Base-by-base conservation (phyloP, 2,329 filamentous ascomycete genomes). In the Hypoxylon sp. region DNA sequence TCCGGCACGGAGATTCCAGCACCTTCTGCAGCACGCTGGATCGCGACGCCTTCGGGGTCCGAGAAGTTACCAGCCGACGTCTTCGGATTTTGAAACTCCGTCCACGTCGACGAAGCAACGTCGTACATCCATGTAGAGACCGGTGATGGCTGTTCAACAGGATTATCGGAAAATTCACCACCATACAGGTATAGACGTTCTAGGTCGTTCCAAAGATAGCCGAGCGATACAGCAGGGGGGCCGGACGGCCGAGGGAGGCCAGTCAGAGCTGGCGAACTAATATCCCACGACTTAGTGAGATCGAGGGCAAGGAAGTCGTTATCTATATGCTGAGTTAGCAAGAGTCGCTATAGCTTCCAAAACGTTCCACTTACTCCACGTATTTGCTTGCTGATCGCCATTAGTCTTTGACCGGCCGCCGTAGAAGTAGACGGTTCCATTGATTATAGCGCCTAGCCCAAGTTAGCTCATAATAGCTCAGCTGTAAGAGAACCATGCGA, bases 361-460 rank as follows among this genome's bases (percentile, higher is more conserved):
- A 37, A 25, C 57, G 20, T 66, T 73, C 56, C 62, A 75, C 86
- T 74, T 84, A 91, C 89, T 93, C 92, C 92, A 94, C 1, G 88
- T 91, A 75, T 93, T 82, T 5, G 82, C 79, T 1, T 81, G 85
- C 74, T 94, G 91, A 37, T 85, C 84, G 13, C 84, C 78, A 14
- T 84, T 78, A 1, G 83, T 86, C 55, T 85, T 91, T 13, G 88
- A 86, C 72, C 91, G 86, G 27, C 92, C 92, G 37, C 92, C 92
- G 72, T 93, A 95, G 61, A 93, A 86, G 77, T 93, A 95, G 2
- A 94, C 76, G 0, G 91, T 94, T 13, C 91, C 92, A 71, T 94
- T 94, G 14, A 95, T 84, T 37, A 92, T 77, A 2, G 92, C 89
- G 68, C 84, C 88, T 88, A 69, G 7, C 55, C 70, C 70, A 27